Evolutionary conservation across 306 rosid species (phyloP), one percentile per base, ranked within the genome.

Genomic region (Ochetophila trinervis): DNA sequence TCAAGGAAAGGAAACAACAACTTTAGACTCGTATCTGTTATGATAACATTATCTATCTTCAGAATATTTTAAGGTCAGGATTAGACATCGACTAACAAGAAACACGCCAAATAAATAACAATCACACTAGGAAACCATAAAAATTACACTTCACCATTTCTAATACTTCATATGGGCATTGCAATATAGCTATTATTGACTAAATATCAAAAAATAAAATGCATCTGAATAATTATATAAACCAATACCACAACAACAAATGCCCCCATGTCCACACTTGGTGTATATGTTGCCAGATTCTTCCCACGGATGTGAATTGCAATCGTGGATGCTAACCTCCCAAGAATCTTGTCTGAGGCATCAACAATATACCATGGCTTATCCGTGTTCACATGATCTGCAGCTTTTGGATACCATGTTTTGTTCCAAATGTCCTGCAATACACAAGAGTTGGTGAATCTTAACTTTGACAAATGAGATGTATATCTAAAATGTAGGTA

Each of bases 181-280:
- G 53, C 22, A 34, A 50, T 20, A 27, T 18, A 42, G 42, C 37
- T 37, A 61, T 37, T 47, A 19, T 19, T 52, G 23, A 22, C 30
- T 42, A 40, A 60, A 2, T 27, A 45, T 40, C 63, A 69, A 74
- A 66, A 57, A 55, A 52, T 19, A 53, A n/a, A 6, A 52, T 15
- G 18, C 16, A 47, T 40, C 42, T 2, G 3, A 8, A 40, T 63
- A 34, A 52, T 35, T 20, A 14, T 45, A 32, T 57, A 57, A 61
- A 71, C 69, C 60, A 76, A 74, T 78, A 90, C 99, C 97, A 94
- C 99, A 77, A 94, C 83, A 54, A 94, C 91, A 75, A 94, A 94
- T 3, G 96, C 91, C 53, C 99, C 99, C 99, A 94, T 90, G 85
- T 90, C 97, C 56, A 94, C 99, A 69, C 97, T 94, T 15, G 96